phyloP scores from a whole-genome alignment of 202 grass and related monocot genomes.

The Brachypodium distachyon region DNA sequence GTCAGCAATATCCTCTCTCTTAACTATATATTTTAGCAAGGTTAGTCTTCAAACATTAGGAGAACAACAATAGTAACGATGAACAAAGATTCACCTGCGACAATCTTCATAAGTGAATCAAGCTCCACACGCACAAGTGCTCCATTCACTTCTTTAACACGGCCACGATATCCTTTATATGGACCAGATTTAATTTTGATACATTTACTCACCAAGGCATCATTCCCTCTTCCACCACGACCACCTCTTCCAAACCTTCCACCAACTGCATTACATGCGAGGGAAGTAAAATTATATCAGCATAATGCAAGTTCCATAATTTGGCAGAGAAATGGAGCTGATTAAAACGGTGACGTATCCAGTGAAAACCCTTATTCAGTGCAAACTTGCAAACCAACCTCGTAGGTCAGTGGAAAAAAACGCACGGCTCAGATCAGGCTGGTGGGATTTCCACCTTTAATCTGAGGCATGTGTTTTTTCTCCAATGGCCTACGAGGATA shows the following conservation, averaged over 20 bases:
- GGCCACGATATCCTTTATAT: constrained; percentile 69
- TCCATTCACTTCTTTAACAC: constrained; percentile 68
- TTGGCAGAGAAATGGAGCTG: not conserved
- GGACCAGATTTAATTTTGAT: constrained; percentile 71
- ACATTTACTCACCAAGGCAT: constrained; percentile 52
- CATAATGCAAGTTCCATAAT: not conserved
- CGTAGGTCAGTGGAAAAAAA: no score
- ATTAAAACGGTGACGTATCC: no score
- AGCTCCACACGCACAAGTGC: constrained; percentile 58
- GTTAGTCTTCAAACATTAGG: constrained; percentile 17
- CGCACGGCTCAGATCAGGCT: no score
- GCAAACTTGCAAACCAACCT: no score
- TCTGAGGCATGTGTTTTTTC: no score
- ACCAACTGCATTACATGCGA: constrained; percentile 25
- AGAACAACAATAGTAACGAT: not conserved
- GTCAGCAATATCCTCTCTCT: constrained; percentile 59
- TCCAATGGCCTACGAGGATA: no score
- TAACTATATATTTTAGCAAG: constrained; percentile 40
- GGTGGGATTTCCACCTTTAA: no score
- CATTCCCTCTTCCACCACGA: constrained; percentile 53
- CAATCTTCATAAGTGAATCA: constrained; percentile 72
- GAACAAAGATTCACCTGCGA: constrained; percentile 35
- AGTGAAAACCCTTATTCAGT: no score
- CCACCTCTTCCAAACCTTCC: constrained; percentile 36
- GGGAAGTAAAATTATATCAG: not conserved